Evolutionary conservation across 805 yeast species (phyloP).

Genomic region (Zygotorulaspora chibaensis): DNA sequence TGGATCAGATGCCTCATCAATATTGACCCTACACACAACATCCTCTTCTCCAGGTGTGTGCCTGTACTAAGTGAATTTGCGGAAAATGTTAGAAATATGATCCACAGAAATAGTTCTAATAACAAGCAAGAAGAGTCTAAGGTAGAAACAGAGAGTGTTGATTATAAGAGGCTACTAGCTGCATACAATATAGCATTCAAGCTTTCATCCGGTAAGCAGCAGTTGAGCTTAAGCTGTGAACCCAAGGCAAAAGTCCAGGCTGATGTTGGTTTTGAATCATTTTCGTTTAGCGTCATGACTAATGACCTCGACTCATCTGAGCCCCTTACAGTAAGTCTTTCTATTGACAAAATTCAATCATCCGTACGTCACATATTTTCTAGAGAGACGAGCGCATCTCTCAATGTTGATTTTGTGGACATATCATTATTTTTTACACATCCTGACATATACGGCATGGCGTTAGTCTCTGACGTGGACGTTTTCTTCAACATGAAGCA

Average conservation of each 20-base stretch:
- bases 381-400: slow-evolving; percentile 77
- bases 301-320: slow-evolving; percentile 40
- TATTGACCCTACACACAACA: slow-evolving; percentile 59
- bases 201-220: slow-evolving; percentile 66
- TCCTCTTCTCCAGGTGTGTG: slow-evolving; percentile 66
- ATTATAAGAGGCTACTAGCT: slow-evolving; percentile 45
- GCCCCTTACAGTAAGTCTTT: slow-evolving; percentile 43
- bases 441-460: slow-evolving; percentile 45
- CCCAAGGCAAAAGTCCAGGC: slow-evolving; percentile 94
- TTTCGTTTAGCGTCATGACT: slow-evolving; percentile 55
- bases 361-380: slow-evolving; percentile 88
- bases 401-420: slow-evolving; percentile 45
- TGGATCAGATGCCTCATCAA: slow-evolving; percentile 26
- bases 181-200: slow-evolving; percentile 60
- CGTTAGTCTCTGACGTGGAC: slow-evolving; percentile 49
- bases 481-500: slow-evolving; percentile 76
- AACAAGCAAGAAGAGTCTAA: slow-evolving; percentile 8
- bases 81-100: slow-evolving; percentile 45
- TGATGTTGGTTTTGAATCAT: slow-evolving; percentile 64
- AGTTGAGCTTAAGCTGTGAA: slow-evolving; percentile 76
- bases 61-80: slow-evolving; percentile 66
- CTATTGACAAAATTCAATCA: slow-evolving; percentile 55
- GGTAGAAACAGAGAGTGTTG: slow-evolving; percentile 19
- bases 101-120: slow-evolving; percentile 33
- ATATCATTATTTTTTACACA: slow-evolving; percentile 47